Percentiles rank a stretch among this genome's conserved stretches.
Conservation (phyloP, 169 alveolate genomes). For the Eimeria acervulina region DNA sequence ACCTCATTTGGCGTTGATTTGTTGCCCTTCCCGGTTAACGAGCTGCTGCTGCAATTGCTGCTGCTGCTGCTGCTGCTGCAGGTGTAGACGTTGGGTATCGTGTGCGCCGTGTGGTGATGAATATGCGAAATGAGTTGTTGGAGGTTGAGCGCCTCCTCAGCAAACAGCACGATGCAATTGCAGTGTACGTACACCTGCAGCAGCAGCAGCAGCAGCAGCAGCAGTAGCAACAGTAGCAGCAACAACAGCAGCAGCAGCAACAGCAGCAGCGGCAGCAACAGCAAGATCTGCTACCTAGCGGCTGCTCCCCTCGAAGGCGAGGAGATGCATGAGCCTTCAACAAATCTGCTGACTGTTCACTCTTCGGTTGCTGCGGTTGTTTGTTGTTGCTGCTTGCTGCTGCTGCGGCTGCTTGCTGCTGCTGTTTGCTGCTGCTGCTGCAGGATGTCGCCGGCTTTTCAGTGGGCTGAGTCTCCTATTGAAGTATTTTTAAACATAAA, state of each 20-base stretch:
- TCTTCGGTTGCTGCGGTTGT: background rate
- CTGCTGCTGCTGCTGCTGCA: constrained; percentile 43
- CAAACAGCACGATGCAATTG: constrained; percentile 73
- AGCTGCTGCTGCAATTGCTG: background rate
- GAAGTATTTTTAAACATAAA: too few species aligned
- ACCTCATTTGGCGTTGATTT: background rate
- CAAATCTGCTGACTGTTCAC: background rate
- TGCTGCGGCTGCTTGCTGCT: too few species aligned
- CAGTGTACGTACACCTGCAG: constrained; percentile 63
- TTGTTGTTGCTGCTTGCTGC: background rate
- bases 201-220: constrained; percentile 18
- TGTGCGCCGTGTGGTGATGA: constrained; percentile 67
- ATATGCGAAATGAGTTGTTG: background rate
- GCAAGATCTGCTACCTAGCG: background rate
- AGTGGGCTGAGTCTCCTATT: constrained; percentile 96
- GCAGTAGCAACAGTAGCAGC: background rate
- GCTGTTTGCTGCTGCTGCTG: constrained; percentile 38
- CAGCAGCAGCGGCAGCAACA: background rate
- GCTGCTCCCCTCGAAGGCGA: background rate
- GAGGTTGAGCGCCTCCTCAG: constrained; percentile 76
- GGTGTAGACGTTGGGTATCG: constrained; percentile 53
- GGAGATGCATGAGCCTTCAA: too few species aligned
- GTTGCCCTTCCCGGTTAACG: background rate
- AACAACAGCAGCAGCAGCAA: background rate
- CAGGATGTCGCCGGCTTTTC: constrained; percentile 96